phyloP scores from a whole-genome alignment of 352 stramenopile genomes.

The Phytophthora tubulina region DNA sequence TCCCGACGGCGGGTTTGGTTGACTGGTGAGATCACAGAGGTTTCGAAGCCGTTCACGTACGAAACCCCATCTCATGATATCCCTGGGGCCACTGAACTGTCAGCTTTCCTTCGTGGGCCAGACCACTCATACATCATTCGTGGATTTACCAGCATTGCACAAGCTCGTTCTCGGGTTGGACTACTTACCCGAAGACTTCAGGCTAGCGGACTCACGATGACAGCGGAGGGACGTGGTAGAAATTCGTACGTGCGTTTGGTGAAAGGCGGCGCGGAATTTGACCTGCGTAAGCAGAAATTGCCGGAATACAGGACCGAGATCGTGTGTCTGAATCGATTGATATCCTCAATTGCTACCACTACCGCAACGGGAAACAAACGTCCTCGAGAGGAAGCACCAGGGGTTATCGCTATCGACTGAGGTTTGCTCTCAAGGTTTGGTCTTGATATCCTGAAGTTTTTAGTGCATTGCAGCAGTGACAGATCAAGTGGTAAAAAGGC shows the following conservation, averaged over 20 bases:
- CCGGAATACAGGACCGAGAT: slow-evolving; percentile 1
- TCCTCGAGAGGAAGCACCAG: slow-evolving; percentile 7
- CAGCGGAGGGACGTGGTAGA: slow-evolving; percentile 3
- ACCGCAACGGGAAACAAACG: slow-evolving; percentile 12
- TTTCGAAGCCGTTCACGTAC: slow-evolving; percentile 11
- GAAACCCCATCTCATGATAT: neutral
- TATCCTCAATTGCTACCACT: neutral
- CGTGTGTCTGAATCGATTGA: neutral
- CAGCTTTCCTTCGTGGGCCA: slow-evolving; percentile 9
- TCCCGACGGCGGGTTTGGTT: slow-evolving; percentile 12
- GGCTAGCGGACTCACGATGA: neutral
- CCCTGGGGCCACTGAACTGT: slow-evolving; percentile 1
- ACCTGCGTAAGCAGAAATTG: slow-evolving; percentile 10
- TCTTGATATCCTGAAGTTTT: neutral
- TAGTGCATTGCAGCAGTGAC: neutral
- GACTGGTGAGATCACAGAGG: slow-evolving; percentile 7
- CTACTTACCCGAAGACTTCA: slow-evolving; percentile 9
- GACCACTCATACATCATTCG: neutral
- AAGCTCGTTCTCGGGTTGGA: slow-evolving; percentile 9
- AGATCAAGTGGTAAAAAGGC: neutral
- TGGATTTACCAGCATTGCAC: slow-evolving; percentile 12
- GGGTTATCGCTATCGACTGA: neutral
- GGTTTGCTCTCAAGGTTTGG: neutral
- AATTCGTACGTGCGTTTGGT: neutral
- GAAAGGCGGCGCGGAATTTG: slow-evolving; percentile 5